phyloP scores from a whole-genome alignment of 2,329 filamentous ascomycete species.

The Colletotrichum falcatum region DNA sequence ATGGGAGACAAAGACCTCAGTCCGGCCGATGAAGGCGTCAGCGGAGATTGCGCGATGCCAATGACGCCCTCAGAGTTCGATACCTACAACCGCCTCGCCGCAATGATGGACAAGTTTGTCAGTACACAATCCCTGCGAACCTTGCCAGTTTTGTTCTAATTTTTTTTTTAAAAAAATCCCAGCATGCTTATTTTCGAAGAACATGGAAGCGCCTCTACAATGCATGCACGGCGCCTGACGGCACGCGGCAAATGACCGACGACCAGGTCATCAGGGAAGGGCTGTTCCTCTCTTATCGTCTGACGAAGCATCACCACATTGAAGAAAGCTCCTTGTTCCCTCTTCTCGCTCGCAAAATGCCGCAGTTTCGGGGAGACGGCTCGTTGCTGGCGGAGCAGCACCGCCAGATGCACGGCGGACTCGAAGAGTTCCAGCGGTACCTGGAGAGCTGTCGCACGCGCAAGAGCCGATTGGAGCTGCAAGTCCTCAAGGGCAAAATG shows the following conservation, averaged over 20 bases:
- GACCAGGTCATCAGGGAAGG: conserved; percentile 76
- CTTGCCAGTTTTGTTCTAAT: neutral
- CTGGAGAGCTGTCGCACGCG: conserved; percentile 71
- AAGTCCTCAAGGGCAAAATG: conserved; percentile 76
- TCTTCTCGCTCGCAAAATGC: conserved; percentile 79
- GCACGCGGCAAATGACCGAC: conserved; percentile 66
- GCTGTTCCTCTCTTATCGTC: conserved; percentile 74
- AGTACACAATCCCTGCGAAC: neutral
- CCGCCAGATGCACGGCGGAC: conserved; percentile 79
- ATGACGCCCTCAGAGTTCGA: conserved; percentile 75
- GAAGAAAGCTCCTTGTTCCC: conserved; percentile 88
- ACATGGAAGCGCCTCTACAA: conserved; percentile 76
- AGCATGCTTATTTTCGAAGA: conserved; percentile 82
- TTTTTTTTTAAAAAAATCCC: neutral
- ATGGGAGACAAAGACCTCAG: neutral
- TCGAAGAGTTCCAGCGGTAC: conserved; percentile 76
- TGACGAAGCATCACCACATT: conserved; percentile 82
- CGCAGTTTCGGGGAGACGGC: conserved; percentile 69
- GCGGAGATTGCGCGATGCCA: conserved; percentile 60
- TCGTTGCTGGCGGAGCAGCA: conserved; percentile 80
- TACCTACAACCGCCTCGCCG: conserved; percentile 77
- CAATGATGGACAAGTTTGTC: conserved; percentile 79
- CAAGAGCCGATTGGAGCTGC: conserved; percentile 68
- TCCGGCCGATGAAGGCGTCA: neutral
- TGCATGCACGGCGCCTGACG: conserved; percentile 72